phyloP scores from a whole-genome alignment of 2,329 filamentous ascomycete species.

The Pseudocercospora crystallina region DNA sequence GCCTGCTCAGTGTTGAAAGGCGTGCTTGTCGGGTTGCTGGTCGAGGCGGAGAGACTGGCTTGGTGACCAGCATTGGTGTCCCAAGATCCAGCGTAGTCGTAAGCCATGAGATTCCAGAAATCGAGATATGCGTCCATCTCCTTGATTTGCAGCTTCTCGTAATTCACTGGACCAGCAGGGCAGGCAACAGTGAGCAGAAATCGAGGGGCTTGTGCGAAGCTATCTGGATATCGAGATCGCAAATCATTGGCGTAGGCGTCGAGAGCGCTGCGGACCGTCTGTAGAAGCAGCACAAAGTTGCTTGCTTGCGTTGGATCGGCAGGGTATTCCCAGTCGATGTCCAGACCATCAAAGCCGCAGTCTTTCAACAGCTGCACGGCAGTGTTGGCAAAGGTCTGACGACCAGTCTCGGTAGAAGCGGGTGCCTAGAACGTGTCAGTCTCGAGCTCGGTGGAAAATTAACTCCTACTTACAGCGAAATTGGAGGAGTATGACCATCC shows the following conservation, averaged over 20 bases:
- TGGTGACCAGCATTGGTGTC: slow-evolving; percentile 70
- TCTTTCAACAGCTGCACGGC: slow-evolving; percentile 75
- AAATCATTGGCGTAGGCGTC: slow-evolving; percentile 40
- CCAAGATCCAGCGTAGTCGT: slow-evolving; percentile 72
- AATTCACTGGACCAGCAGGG: slow-evolving; percentile 45
- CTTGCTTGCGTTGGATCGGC: slow-evolving; percentile 37
- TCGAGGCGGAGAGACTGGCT: slow-evolving; percentile 69
- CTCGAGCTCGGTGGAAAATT: not conserved
- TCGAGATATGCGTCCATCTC: slow-evolving; percentile 44
- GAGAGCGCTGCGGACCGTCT: slow-evolving; percentile 37
- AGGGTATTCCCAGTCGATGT: slow-evolving; percentile 53
- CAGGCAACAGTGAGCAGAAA: slow-evolving; percentile 47
- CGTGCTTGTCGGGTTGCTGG: slow-evolving; percentile 60
- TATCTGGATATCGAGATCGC: not conserved
- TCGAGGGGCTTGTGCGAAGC: slow-evolving; percentile 29
- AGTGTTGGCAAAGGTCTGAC: slow-evolving; percentile 65
- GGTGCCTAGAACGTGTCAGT: slow-evolving; percentile 40
- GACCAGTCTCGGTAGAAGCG: slow-evolving; percentile 60
- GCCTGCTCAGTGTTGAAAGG: slow-evolving; percentile 75
- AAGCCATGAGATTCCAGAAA: slow-evolving; percentile 53
- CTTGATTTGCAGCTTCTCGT: slow-evolving; percentile 40
- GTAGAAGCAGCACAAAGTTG: slow-evolving; percentile 40
- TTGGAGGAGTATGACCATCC: slow-evolving; percentile 79
- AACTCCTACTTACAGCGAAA: slow-evolving; percentile 54
- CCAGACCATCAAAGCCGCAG: slow-evolving; percentile 64